Conservation (phyloP, 257 asterid species). For the Oldenlandia corymbosa region DNA sequence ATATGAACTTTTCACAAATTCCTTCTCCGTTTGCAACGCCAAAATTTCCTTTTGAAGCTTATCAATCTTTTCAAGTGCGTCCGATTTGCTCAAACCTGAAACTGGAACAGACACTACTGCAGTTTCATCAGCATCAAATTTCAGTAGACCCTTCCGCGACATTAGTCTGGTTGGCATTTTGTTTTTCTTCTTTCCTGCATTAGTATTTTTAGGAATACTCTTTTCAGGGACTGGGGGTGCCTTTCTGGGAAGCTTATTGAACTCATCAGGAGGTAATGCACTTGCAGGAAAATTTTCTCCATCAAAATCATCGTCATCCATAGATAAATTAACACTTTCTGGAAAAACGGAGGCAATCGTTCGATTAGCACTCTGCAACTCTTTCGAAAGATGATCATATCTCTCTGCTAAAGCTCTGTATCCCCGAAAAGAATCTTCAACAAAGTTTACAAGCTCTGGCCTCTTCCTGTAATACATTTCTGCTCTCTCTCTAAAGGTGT, state of each 20-base stretch:
- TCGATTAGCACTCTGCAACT: conserved; percentile 47
- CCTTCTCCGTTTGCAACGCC: conserved; percentile 42
- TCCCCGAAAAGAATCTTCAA: conserved; percentile 46
- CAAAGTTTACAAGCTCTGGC: conserved; percentile 47
- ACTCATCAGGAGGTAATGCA: conserved; percentile 5
- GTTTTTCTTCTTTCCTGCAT: conserved; percentile 10
- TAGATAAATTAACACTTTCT: conserved; percentile 30
- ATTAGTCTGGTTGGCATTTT: conserved; percentile 37
- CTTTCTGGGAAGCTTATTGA: conserved; percentile 5
- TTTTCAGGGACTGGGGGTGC: conserved; percentile 30
- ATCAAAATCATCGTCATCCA: conserved; percentile 35
- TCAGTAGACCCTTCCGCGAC: conserved; percentile 34
- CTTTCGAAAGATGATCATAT: conserved; percentile 46
- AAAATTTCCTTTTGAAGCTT: conserved; percentile 41
- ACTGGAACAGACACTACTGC: conserved; percentile 10
- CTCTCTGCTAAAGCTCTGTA: conserved; percentile 57
- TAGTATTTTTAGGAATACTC: conserved; percentile 21
- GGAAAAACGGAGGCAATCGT: conserved; percentile 45
- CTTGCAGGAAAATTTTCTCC: conserved; percentile 10
- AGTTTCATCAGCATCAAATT: conserved; percentile 16
- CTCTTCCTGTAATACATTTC: conserved; percentile 54
- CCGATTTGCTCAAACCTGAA: conserved; percentile 32
- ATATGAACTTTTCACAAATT: conserved; percentile 36
- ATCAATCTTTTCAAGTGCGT: conserved; percentile 39
- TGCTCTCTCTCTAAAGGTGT: conserved; percentile 44